Conservation (phyloP, 2,329 filamentous ascomycete genomes). For the Periconia macrospinosa region DNA sequence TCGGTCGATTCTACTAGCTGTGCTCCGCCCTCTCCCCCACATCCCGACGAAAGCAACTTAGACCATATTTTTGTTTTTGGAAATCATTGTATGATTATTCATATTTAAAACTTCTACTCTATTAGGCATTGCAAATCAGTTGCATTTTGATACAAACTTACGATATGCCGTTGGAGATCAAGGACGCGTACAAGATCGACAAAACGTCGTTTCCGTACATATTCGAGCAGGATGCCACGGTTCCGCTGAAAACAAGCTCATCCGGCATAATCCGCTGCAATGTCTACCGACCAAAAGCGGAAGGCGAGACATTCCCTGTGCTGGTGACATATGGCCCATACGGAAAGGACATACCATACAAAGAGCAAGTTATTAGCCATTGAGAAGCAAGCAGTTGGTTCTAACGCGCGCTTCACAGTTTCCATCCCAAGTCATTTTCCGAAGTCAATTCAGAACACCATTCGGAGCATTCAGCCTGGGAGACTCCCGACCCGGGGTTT, state of each 20-base stretch:
- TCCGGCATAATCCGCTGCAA: slow-evolving; percentile 53
- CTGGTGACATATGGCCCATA: slow-evolving; percentile 74
- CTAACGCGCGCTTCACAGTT: slow-evolving; percentile 33
- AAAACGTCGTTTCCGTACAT: slow-evolving; percentile 48
- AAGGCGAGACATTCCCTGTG: slow-evolving; percentile 54
- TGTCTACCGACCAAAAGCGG: slow-evolving; percentile 53
- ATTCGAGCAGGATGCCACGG: slow-evolving; percentile 53
- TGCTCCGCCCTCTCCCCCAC: neutral
- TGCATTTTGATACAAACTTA: no score
- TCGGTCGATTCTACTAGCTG: neutral
- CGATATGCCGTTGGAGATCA: slow-evolving; percentile 32
- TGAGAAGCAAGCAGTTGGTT: slow-evolving; percentile 1
- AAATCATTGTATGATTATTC: no score
- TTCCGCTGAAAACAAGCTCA: slow-evolving; percentile 44
- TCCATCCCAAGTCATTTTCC: slow-evolving; percentile 53
- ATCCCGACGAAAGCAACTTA: neutral
- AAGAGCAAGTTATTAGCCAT: slow-evolving; percentile 38
- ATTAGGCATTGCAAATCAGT: no score
- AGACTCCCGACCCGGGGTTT: slow-evolving; percentile 46
- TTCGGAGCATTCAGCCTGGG: slow-evolving; percentile 49
- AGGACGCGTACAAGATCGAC: slow-evolving; percentile 38
- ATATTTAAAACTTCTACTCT: no score
- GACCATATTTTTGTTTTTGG: no score
- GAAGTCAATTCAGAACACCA: slow-evolving; percentile 36
- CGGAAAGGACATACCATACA: slow-evolving; percentile 71